Percentiles rank a stretch among this genome's conserved stretches.
These are phyloP conservation scores for Russula olivacea DNA, from an alignment of 768 basidiomycete species.

Conservation along the genomic window DNA sequence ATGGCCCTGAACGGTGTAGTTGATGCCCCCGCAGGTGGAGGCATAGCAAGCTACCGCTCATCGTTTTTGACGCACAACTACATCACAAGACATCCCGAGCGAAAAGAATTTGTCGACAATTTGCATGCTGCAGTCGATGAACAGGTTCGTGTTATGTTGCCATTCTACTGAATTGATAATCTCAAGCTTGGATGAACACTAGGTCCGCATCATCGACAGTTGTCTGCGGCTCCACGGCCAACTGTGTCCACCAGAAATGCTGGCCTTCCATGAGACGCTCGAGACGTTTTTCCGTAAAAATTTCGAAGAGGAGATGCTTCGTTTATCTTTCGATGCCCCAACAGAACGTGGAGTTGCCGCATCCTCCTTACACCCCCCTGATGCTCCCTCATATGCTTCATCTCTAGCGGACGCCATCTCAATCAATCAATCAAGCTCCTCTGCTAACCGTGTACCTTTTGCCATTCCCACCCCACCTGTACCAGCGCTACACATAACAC, in stretches of 20 bases:
- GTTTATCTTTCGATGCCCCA: constrained; percentile 53
- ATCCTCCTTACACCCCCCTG: constrained; percentile 13
- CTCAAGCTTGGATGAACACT: constrained; percentile 1
- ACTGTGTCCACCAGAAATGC: constrained; percentile 80
- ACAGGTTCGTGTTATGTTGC: constrained; percentile 47
- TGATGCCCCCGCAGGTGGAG: constrained; percentile 74
- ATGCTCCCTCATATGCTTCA: constrained; percentile 18
- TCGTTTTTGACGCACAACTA: constrained; percentile 73
- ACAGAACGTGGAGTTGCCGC: constrained; percentile 38
- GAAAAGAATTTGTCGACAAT: constrained; percentile 64
- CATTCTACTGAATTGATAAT: neutral
- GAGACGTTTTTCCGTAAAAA: constrained; percentile 82
- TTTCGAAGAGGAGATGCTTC: constrained; percentile 75
- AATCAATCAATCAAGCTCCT: constrained; percentile 35
- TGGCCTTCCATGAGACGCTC: constrained; percentile 88
- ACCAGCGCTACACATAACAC: constrained; percentile 40
- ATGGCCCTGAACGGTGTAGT: constrained; percentile 86
- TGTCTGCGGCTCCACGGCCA: constrained; percentile 80
- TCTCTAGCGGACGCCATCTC: constrained; percentile 36
- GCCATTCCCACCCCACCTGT: constrained; percentile 50
- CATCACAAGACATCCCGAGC: constrained; percentile 58
- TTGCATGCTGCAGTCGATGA: constrained; percentile 73
- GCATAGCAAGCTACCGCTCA: constrained; percentile 70
- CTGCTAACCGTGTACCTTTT: constrained; percentile 30
- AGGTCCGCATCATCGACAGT: constrained; percentile 77